A percentile compares a stretch with the other conserved stretches of the same genome.
Conservation (phyloP, 768 basidiomycete species). For the Pisolithus orientalis region DNA sequence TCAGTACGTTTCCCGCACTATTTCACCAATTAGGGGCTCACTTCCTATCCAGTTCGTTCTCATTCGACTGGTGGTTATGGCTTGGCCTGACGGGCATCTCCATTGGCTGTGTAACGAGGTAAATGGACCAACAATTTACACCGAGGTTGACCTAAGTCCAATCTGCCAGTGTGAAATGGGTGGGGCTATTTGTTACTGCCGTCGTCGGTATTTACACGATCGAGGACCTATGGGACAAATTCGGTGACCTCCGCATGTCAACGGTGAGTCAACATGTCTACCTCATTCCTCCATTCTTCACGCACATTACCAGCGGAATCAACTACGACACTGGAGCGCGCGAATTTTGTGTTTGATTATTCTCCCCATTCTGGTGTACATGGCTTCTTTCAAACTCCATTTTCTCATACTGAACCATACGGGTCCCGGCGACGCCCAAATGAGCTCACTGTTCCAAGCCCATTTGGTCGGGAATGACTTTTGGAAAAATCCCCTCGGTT, state of each 20-base stretch:
- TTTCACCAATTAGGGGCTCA: slow-evolving; percentile 1
- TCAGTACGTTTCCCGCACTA: slow-evolving; percentile 48
- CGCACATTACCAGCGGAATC: slow-evolving; percentile 55
- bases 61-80: slow-evolving; percentile 98
- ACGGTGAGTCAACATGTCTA: slow-evolving; percentile 47
- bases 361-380: slow-evolving; percentile 88
- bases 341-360: slow-evolving; percentile 81
- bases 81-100: slow-evolving; percentile 87
- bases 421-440: slow-evolving; percentile 96
- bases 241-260: slow-evolving; percentile 91
- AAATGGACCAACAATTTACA: slow-evolving; percentile 4
- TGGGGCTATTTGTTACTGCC: slow-evolving; percentile 92
- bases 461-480: slow-evolving; percentile 94
- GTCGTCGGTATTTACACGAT: slow-evolving; percentile 94
- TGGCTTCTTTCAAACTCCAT: slow-evolving; percentile 92
- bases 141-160: not conserved
- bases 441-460: slow-evolving; percentile 98
- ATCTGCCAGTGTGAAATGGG: slow-evolving; percentile 78
- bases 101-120: slow-evolving; percentile 95
- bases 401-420: slow-evolving; percentile 92
- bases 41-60: slow-evolving; percentile 62
- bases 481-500: slow-evolving; percentile 80
- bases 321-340: slow-evolving; percentile 87
- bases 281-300: slow-evolving; percentile 5
- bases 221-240: slow-evolving; percentile 98